Conservation (phyloP, 1,284 basidiomycete genomes). For the Cryptococcus depauperatus region DNA sequence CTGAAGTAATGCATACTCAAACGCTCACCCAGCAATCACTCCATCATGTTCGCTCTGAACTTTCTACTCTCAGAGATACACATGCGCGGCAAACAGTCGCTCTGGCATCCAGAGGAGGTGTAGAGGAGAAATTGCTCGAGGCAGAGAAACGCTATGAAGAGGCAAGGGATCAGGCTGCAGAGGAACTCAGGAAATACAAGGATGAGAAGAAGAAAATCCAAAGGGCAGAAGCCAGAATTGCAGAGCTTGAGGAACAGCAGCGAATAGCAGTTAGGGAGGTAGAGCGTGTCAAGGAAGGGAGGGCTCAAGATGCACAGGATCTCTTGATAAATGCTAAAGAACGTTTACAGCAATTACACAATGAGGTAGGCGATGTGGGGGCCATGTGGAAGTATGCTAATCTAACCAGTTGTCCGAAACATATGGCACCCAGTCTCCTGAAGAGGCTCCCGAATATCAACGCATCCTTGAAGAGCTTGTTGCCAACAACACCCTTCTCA, state of each 20-base stretch:
- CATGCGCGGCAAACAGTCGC: constrained; percentile 20
- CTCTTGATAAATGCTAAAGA: constrained; percentile 63
- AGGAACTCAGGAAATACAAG: constrained; percentile 61
- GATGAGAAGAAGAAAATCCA: constrained; percentile 48
- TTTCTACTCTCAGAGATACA: constrained; percentile 25
- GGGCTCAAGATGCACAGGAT: constrained; percentile 60
- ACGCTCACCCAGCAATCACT: constrained; percentile 40
- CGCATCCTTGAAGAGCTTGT: constrained; percentile 70
- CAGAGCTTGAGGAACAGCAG: constrained; percentile 66
- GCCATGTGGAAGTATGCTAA: constrained; percentile 31
- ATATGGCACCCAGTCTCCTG: constrained; percentile 27
- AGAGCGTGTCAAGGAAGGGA: constrained; percentile 58
- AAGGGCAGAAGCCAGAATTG: constrained; percentile 44
- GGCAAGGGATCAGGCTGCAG: constrained; percentile 69
- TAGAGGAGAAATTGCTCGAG: constrained; percentile 48
- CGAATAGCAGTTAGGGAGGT: constrained; percentile 55
- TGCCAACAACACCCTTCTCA: constrained; percentile 69
- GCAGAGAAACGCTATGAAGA: constrained; percentile 60
- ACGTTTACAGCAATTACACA: constrained; percentile 57
- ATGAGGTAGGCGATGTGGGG: constrained; percentile 25
- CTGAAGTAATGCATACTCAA: constrained; percentile 54
- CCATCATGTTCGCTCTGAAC: constrained; percentile 35
- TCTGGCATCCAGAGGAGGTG: constrained; percentile 19
- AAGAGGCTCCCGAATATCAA: constrained; percentile 41
- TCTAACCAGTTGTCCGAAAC: constrained; percentile 34